These are phyloP conservation scores for Allomyces macrogynus DNA, from an alignment of 192 early-diverging fungal species.

Conservation along the genomic window DNA sequence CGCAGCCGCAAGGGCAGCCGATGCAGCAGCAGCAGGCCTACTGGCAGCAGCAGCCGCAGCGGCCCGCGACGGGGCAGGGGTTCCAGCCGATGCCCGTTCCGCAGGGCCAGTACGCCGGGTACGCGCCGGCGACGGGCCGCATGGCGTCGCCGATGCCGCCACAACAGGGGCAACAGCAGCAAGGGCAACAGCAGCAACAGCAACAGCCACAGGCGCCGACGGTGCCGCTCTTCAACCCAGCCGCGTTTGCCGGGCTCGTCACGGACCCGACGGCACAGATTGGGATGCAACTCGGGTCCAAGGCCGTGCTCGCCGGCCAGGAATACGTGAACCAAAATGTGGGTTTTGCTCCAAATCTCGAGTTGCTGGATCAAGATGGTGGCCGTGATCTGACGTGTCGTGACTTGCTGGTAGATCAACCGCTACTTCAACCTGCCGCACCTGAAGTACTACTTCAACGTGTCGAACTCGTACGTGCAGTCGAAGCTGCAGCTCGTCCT, in stretches of 20 bases:
- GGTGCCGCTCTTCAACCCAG: not conserved
- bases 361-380: not conserved
- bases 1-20: no score
- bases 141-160: no score
- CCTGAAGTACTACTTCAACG: slow-evolving; percentile 84
- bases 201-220: no score
- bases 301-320: slow-evolving; percentile 60
- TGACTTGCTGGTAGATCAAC: slow-evolving; percentile 30
- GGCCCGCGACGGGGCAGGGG: no score
- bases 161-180: no score
- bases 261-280: slow-evolving; percentile 60
- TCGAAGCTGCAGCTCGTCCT: slow-evolving; percentile 64
- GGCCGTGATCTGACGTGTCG: not conserved
- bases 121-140: no score
- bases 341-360: slow-evolving; percentile 5
- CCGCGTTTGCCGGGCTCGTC: slow-evolving; percentile 1
- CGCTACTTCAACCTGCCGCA: slow-evolving; percentile 68
- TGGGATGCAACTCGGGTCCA: slow-evolving; percentile 82
- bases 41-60: no score
- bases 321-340: slow-evolving; percentile 84
- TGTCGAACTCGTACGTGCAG: slow-evolving; percentile 82
- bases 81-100: no score
- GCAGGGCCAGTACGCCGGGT: no score
- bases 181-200: no score
- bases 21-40: no score